Evolutionary conservation across 2,329 filamentous ascomycete genomes (phyloP).

Genomic region (Colletotrichum cuscutae): DNA sequence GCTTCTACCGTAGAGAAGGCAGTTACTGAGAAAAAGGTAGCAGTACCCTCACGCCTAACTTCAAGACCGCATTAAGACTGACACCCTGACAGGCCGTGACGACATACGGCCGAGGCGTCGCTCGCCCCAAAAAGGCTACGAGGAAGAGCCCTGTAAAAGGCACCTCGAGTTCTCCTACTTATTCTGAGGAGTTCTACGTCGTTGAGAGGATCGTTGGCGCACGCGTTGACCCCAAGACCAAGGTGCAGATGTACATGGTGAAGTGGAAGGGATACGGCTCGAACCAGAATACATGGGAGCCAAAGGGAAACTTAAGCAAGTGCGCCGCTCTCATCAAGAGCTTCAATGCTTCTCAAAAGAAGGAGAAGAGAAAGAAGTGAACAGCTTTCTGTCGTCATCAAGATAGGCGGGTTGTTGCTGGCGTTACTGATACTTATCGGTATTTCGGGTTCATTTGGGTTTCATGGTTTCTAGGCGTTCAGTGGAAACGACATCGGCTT

Average conservation of each 20-base stretch:
- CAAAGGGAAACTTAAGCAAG: conserved; percentile 53
- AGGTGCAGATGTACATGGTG: conserved; percentile 56
- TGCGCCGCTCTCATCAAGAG: conserved; percentile 47
- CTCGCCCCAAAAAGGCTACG: neutral
- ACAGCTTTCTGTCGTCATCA: neutral
- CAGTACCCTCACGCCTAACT: too few relatives aligned
- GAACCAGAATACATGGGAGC: conserved; percentile 65
- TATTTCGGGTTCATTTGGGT: neutral
- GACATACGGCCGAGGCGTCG: conserved; percentile 14
- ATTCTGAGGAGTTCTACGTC: conserved; percentile 50
- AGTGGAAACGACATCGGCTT: neutral
- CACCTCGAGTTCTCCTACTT: neutral
- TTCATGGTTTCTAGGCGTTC: neutral
- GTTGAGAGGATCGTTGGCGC: conserved; percentile 59
- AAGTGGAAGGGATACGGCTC: conserved; percentile 63
- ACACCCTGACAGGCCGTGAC: neutral
- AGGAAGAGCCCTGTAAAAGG: neutral
- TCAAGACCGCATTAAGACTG: neutral
- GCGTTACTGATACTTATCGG: neutral
- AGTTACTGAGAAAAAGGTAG: conserved; percentile 13
- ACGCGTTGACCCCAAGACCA: conserved; percentile 48
- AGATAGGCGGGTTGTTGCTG: neutral
- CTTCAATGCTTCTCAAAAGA: neutral
- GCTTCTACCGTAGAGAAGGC: neutral
- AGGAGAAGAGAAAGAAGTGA: conserved; percentile 1